Percentiles rank a stretch among this genome's conserved stretches.
These are phyloP conservation scores for Sporothrix euskadiensis DNA, from an alignment of 2,329 filamentous ascomycete genomes.

Conservation along the genomic window DNA sequence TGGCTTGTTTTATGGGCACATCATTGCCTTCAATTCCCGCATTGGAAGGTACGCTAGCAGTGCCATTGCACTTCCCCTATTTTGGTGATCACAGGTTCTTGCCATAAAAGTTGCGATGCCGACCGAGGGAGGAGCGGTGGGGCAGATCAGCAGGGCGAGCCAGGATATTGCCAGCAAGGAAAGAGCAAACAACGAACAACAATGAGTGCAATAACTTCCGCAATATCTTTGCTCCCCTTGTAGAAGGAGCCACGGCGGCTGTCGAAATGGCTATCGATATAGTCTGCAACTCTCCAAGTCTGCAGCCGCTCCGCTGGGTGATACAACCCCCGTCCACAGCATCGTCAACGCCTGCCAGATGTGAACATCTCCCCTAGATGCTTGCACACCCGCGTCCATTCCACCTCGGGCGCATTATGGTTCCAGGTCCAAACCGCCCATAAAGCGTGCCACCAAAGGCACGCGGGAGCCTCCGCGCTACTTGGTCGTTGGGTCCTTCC, in stretches of 20 bases:
- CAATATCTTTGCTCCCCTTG: background rate
- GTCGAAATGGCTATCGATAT: background rate
- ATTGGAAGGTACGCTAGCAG: constrained; percentile 18
- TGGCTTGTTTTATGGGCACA: constrained; percentile 22
- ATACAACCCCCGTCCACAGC: background rate
- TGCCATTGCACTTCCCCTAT: constrained; percentile 11
- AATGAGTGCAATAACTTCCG: background rate
- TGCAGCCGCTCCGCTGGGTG: background rate
- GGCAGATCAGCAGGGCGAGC: background rate
- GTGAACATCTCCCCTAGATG: constrained; percentile 2
- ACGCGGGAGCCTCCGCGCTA: constrained; percentile 7
- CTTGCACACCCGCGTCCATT: constrained; percentile 6
- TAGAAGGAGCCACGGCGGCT: background rate
- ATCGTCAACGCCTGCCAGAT: background rate
- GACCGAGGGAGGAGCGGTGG: constrained; percentile 22
- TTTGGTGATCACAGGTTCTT: constrained; percentile 18
- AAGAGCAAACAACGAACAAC: constrained; percentile 1
- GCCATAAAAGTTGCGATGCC: background rate
- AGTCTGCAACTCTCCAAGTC: background rate
- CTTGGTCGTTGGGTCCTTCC: background rate
- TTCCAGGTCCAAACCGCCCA: constrained; percentile 24
- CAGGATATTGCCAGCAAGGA: background rate
- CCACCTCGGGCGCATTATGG: constrained; percentile 21
- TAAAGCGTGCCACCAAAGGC: constrained; percentile 16
- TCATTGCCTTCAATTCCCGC: constrained; percentile 7